Evolutionary conservation across 768 basidiomycete species (phyloP).

Genomic region (Trametes maxima): DNA sequence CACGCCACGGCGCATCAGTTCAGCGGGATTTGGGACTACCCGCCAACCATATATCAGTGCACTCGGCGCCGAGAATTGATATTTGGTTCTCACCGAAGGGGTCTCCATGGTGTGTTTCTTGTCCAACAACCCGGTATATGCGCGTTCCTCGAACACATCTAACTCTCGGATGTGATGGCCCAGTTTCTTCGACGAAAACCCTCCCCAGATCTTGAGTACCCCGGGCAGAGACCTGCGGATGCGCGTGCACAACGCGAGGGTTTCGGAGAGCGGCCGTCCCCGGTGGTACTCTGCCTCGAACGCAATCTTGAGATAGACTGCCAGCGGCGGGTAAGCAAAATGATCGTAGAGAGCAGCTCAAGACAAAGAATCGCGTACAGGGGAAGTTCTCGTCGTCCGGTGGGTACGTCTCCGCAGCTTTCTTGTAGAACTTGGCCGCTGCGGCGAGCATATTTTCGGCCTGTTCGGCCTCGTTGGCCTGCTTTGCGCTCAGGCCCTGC

Average conservation of each 20-base stretch:
- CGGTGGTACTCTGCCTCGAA: conserved; percentile 38
- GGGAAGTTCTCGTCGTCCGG: conserved; percentile 43
- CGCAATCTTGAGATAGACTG: conserved; percentile 33
- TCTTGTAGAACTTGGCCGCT: conserved; percentile 35
- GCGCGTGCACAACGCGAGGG: conserved; percentile 17
- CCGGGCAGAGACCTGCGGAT: conserved; percentile 15
- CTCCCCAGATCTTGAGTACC: conserved; percentile 21
- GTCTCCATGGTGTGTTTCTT: conserved; percentile 20
- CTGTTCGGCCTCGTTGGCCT: conserved; percentile 11
- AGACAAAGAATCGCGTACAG: conserved; percentile 18
- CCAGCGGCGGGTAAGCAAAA: background rate
- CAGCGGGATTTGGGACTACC: conserved; percentile 3
- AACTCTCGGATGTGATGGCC: conserved; percentile 8
- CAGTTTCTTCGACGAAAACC: background rate
- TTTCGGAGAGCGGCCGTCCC: conserved; percentile 17
- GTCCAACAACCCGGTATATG: conserved; percentile 18
- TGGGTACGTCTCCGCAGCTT: conserved; percentile 36
- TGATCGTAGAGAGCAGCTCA: background rate
- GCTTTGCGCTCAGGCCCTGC: conserved; percentile 19
- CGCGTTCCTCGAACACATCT: conserved; percentile 8
- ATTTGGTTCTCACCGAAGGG: conserved; percentile 15
- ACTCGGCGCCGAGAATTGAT: background rate
- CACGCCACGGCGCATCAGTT: background rate
- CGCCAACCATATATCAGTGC: background rate
- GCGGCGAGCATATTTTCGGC: conserved; percentile 23